phyloP scores from a whole-genome alignment of 495 filamentous ascomycete genomes.

The Neurospora sp. region DNA sequence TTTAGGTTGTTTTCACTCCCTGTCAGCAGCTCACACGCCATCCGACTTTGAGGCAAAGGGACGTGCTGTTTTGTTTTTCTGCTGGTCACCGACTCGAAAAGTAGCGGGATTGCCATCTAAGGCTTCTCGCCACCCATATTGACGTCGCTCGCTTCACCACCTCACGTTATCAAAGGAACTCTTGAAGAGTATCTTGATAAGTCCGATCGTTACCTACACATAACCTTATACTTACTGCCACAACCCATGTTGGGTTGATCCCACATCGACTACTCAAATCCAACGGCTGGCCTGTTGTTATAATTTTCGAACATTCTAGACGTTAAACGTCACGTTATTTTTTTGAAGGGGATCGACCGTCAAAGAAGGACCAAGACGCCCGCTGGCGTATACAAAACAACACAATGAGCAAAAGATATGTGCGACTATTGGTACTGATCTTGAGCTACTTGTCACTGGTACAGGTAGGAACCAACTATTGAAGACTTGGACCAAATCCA shows the following conservation, averaged over 20 bases:
- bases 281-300: constrained; percentile 30
- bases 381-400: constrained; percentile 7
- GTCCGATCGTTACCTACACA: constrained; percentile 9
- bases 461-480: constrained; percentile 23
- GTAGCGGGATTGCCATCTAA: not conserved
- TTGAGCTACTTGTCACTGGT: constrained; percentile 29
- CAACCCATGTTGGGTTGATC: constrained; percentile 27
- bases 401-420: constrained; percentile 30
- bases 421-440: constrained; percentile 20
- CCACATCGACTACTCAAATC: constrained; percentile 7
- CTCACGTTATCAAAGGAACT: constrained; percentile 1
- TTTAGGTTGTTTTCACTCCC: not conserved
- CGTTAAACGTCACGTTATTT: constrained; percentile 2
- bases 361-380: constrained; percentile 5
- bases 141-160: not conserved
- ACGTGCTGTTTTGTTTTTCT: not conserved
- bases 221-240: not conserved
- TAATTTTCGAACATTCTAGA: constrained; percentile 4
- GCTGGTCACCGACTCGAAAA: not conserved
- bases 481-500: not conserved
- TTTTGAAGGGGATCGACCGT: not conserved
- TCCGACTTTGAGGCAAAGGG: not conserved
- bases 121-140: not conserved
- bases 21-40: not conserved
- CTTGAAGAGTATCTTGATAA: not conserved